Conservation (phyloP, 2,329 filamentous ascomycete species). For the Sclerotiophoma versabilis region DNA sequence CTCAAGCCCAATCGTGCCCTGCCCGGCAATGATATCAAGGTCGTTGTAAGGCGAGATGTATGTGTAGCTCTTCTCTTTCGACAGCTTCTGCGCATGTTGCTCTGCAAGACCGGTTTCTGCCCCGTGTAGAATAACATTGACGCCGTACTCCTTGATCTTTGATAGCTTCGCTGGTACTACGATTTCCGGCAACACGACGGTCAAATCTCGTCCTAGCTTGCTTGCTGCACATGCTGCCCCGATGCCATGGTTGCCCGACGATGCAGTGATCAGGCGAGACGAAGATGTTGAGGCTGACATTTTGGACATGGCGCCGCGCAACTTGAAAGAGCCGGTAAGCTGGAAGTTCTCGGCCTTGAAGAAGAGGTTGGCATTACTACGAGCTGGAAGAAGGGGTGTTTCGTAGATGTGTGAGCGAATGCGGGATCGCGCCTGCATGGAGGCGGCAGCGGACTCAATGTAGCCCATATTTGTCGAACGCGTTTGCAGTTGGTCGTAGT, state of each 20-base stretch:
- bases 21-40: neutral
- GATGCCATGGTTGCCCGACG: constrained; percentile 6
- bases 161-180: constrained; percentile 5
- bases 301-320: constrained; percentile 13
- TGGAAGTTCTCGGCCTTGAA: constrained; percentile 15
- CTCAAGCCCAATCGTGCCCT: constrained; percentile 8
- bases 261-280: constrained; percentile 4
- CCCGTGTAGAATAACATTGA: neutral
- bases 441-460: constrained; percentile 2
- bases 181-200: constrained; percentile 5
- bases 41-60: constrained; percentile 15
- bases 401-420: constrained; percentile 11
- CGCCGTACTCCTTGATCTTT: neutral
- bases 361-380: neutral
- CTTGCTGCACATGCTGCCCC: constrained; percentile 3
- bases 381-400: constrained; percentile 4
- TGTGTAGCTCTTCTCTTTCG: neutral
- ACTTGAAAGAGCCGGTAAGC: constrained; percentile 14
- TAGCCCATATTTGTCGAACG: neutral
- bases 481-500: too few relatives aligned
- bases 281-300: neutral
- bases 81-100: constrained; percentile 9
- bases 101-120: constrained; percentile 2
- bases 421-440: constrained; percentile 3
- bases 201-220: constrained; percentile 4